A percentile compares a stretch with the other conserved stretches of the same genome.
phyloP scores from a whole-genome alignment of 192 early-diverging fungal genomes.

The Podila epicladia region DNA sequence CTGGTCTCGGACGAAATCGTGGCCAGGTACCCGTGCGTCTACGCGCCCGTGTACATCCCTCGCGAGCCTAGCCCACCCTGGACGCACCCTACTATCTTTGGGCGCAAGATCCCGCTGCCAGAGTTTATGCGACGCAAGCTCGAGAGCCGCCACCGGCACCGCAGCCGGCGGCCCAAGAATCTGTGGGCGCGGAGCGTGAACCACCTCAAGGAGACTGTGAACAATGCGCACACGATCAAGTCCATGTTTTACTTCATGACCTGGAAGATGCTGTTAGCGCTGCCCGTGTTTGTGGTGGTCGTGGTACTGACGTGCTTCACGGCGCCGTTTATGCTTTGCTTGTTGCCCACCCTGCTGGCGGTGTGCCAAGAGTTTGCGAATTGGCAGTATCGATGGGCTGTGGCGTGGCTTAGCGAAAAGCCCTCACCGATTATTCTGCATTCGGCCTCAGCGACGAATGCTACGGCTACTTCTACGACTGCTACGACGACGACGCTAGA shows the following conservation, averaged over 20 bases:
- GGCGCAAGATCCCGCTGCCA: background rate
- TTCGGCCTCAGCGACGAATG: background rate
- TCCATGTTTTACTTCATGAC: slow-evolving; percentile 31
- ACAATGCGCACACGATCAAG: slow-evolving; percentile 18
- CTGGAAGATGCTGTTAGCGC: slow-evolving; percentile 33
- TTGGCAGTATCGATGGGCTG: slow-evolving; percentile 42
- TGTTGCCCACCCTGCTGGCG: slow-evolving; percentile 24
- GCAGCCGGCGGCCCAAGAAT: slow-evolving; percentile 27
- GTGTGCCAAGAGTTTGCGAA: slow-evolving; percentile 12
- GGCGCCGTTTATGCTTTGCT: slow-evolving; percentile 34
- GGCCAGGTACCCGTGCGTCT: slow-evolving; percentile 11
- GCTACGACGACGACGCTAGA: no score
- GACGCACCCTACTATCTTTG: background rate
- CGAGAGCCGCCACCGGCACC: slow-evolving; percentile 9
- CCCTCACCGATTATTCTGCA: slow-evolving; percentile 21
- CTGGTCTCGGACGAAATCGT: slow-evolving; percentile 10
- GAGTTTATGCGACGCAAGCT: background rate
- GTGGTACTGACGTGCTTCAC: slow-evolving; percentile 15
- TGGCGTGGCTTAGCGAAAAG: slow-evolving; percentile 39
- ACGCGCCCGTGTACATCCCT: slow-evolving; percentile 19
- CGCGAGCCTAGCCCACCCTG: background rate
- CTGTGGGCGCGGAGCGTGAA: slow-evolving; percentile 9
- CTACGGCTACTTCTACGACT: no score
- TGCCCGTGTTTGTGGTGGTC: slow-evolving; percentile 15
- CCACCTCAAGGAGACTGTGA: slow-evolving; percentile 14